Base-by-base conservation (phyloP, 2,329 filamentous ascomycete genomes). In the Ceratocystis variospora region DNA sequence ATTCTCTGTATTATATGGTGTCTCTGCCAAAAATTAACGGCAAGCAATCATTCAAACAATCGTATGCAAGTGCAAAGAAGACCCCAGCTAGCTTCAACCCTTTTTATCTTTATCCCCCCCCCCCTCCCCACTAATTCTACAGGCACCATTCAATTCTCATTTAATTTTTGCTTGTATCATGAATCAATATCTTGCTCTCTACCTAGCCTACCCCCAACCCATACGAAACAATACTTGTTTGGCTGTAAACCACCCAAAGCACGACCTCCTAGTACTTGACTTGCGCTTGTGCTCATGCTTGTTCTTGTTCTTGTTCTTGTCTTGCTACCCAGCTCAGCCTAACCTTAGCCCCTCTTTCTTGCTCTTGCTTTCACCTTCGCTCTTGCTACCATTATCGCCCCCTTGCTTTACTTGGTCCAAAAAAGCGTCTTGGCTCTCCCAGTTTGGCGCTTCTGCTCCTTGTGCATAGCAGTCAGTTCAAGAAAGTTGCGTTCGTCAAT, bases 401-500 rank as follows among this genome's bases (percentile, higher is more conserved):
- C 12, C 28, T 31, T 10, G 55, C 55, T 25, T 59, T 31, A 59
- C 55, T 37, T 25, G 28, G 28, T 4, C 55, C 53, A 37, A 31
- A 33, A 33, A n/a, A 57, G 53, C 53, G 25, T 12, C 53, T 57
- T 57, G 53, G 53, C 28, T 22, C 25, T 57, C 25, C 53, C 53
- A 6, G 17, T 37, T 33, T 6, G 46, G 10, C 61, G 44, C 15
- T 48, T n/a, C 41, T 50, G 61, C 41, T 63, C 61, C 22, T 25
- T n/a, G 37, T 25, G 17, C 25, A 50, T 48, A 3, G 41, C 22
- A 4, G 44, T 22, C 12, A 45, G 31, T 10, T 25, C 33, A 22
- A 63, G 59, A 63, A 61, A 76, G 69, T 73, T 76, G 41, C 75
- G 72, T 57, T 76, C 74, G 62, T 77, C 75, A 68, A 77, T 72